A percentile compares a stretch with the other conserved stretches of the same genome.
Evolutionary conservation across 495 filamentous ascomycete species (phyloP).

Genomic region (Schizothecium vesticola): DNA sequence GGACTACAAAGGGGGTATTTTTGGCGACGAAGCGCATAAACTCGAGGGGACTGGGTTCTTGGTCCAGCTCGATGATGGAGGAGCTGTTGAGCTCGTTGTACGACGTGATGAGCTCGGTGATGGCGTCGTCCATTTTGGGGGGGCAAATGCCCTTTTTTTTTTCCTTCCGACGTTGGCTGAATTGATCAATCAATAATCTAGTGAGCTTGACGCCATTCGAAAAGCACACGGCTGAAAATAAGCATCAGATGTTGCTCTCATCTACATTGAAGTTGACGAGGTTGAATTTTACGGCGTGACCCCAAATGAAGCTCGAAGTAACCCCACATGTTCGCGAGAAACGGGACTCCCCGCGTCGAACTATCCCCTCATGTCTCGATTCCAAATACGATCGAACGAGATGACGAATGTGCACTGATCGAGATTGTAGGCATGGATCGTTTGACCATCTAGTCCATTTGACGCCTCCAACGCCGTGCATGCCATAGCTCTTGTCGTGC

Average conservation of each 20-base stretch:
- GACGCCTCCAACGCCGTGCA: background rate
- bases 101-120: constrained; percentile 52
- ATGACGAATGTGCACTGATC: background rate
- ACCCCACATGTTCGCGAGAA: background rate
- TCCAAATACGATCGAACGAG: background rate
- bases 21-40: constrained; percentile 64
- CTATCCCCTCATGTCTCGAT: background rate
- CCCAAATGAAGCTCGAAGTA: background rate
- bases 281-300: background rate
- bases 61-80: constrained; percentile 50
- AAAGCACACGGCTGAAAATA: background rate
- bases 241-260: background rate
- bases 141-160: too few relatives aligned
- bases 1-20: constrained; percentile 66
- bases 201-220: background rate
- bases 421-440: background rate
- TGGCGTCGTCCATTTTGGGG: constrained; percentile 25
- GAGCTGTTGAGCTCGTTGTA: constrained; percentile 64
- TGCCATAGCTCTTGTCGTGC: background rate
- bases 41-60: constrained; percentile 61
- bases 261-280: background rate
- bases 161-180: background rate
- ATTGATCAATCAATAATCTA: background rate
- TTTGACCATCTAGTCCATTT: background rate
- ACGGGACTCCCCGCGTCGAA: background rate